Evolutionary conservation across 805 yeast genomes (phyloP), one percentile per base, ranked within the genome.

Genomic region (Starmerella vaccinii): DNA sequence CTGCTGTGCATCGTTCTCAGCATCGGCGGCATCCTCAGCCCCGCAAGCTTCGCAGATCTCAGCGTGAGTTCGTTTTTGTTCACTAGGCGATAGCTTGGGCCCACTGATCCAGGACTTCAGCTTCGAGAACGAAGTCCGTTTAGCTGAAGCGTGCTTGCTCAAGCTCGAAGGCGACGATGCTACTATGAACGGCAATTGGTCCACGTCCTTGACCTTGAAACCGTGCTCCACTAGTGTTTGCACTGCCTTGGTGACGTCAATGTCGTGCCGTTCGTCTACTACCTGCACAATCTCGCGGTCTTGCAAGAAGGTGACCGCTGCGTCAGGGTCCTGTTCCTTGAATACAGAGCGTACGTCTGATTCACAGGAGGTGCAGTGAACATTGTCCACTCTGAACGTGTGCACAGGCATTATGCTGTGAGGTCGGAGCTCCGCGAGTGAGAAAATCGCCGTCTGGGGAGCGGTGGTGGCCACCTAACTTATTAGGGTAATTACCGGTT

Each of bases 351-450:
- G 55, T 19, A 79, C 67, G 12, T 70, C 61, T 3, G 55, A 55
- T 52, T 71, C 75, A 58, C 84, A 80, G 34, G 73, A 74, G 2
- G 65, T 66, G 59, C 84, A 80, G 59, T 79, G 84, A 34, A 79
- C 68, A 54, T 80, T 79, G 3, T 65, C 68, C 34, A 78, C 46
- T 12, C 24, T 45, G 21, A 64, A 50, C n/a, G 53, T 49, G 35
- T 57, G 53, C 41, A 19, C 16, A 35, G 40, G 27, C 51, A 49
- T 49, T 18, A 16, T 26, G n/a, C 13, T 32, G 32, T 9, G 18
- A 32, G n/a, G 6, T 16, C n/a, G n/a, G 38, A 16, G 38, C 13
- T 6, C 19, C 32, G 15, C 16, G 21, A 26, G 9, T 13, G 4
- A 21, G 16, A 19, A 37, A 26, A 21, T n/a, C 16, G n/a, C 13